Percentiles rank a stretch among this genome's conserved stretches.
Evolutionary conservation across 2,329 filamentous ascomycete species (phyloP).

Genomic region (Ceratocystis destructans): DNA sequence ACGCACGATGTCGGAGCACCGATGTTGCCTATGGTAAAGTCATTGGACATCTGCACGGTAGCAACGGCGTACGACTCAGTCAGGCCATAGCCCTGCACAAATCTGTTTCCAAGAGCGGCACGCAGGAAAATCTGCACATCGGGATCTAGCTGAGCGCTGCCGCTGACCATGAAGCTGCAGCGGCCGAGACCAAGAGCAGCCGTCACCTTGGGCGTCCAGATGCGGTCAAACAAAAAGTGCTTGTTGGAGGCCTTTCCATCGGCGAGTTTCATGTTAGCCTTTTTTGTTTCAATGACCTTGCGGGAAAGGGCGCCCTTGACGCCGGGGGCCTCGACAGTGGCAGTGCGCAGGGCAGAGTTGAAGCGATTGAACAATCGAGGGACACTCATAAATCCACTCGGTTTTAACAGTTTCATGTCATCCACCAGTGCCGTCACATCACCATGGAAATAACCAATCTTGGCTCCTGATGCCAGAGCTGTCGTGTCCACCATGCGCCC

Average conservation of each 20-base stretch:
- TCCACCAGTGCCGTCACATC: constrained; percentile 77
- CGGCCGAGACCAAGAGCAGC: constrained; percentile 70
- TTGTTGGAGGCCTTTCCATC: constrained; percentile 62
- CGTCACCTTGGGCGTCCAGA: constrained; percentile 82
- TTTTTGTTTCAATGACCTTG: constrained; percentile 66
- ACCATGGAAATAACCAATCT: constrained; percentile 87
- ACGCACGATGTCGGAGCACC: constrained; percentile 53
- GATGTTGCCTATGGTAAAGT: constrained; percentile 68
- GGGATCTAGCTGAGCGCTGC: constrained; percentile 82
- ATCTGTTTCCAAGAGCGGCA: constrained; percentile 62
- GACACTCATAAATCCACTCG: constrained; percentile 74
- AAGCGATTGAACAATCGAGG: constrained; percentile 88
- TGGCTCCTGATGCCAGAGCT: constrained; percentile 54
- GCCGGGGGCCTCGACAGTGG: constrained; percentile 66
- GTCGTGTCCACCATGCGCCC: constrained; percentile 71
- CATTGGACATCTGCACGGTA: constrained; percentile 53
- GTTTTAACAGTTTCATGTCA: constrained; percentile 75
- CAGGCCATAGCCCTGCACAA: constrained; percentile 81
- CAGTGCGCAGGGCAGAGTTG: constrained; percentile 63
- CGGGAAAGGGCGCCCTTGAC: constrained; percentile 69
- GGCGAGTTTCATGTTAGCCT: constrained; percentile 59
- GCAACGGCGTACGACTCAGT: constrained; percentile 82
- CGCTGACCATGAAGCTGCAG: constrained; percentile 61
- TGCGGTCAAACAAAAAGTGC: constrained; percentile 66
- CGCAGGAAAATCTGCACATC: constrained; percentile 79